These are phyloP conservation scores for Botrytis elliptica DNA, from an alignment of 2,329 filamentous ascomycete genomes.

Conservation along the genomic window DNA sequence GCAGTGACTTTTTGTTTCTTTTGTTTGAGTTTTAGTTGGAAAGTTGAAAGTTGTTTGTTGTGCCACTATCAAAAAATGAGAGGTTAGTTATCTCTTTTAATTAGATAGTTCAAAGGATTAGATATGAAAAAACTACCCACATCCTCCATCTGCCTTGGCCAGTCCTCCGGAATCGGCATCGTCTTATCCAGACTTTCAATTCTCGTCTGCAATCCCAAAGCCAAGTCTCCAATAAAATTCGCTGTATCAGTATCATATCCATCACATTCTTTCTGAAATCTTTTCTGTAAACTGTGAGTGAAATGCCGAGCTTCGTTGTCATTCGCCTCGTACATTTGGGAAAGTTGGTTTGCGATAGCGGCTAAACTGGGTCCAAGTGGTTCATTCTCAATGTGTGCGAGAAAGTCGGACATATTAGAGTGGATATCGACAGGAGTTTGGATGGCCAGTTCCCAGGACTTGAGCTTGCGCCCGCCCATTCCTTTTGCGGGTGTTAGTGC, in stretches of 20 bases:
- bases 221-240: neutral
- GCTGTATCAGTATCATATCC: neutral
- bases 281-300: neutral
- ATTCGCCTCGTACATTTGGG: neutral
- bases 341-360: neutral
- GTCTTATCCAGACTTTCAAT: slow-evolving; percentile 1
- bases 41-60: neutral
- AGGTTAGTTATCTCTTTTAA: neutral
- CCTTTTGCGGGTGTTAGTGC: neutral
- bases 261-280: neutral
- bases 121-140: neutral
- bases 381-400: neutral
- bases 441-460: neutral
- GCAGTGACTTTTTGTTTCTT: neutral
- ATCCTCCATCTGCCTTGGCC: slow-evolving; percentile 3
- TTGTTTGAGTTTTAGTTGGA: neutral
- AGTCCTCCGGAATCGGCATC: neutral
- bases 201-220: neutral
- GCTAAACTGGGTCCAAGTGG: neutral
- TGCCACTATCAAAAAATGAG: neutral
- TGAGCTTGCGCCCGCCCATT: neutral
- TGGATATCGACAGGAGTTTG: neutral
- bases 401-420: neutral
- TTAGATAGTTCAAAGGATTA: rapidly evolving
- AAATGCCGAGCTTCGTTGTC: neutral